Conservation (phyloP, 495 filamentous ascomycete genomes). For the Penicillium cosmopolitanum region DNA sequence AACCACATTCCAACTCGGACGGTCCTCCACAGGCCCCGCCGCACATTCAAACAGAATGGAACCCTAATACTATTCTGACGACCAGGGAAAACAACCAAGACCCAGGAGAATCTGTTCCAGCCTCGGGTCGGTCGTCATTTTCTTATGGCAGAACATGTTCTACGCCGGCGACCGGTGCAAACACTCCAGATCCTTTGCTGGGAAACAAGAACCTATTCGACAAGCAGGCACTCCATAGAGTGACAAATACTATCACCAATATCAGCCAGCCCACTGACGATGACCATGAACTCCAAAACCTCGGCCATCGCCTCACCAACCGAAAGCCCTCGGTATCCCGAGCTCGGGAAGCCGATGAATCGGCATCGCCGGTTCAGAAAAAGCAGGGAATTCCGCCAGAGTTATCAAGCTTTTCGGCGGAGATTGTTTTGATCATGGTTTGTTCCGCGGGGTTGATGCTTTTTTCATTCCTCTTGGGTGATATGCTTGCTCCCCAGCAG, state of each 20-base stretch:
- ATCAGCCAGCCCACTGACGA: constrained; percentile 17
- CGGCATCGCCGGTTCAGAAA: constrained; percentile 23
- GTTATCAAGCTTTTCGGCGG: constrained; percentile 28
- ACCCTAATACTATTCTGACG: not conserved
- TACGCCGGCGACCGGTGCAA: constrained; percentile 29
- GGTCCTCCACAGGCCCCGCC: constrained; percentile 16
- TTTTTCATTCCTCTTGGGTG: constrained; percentile 46
- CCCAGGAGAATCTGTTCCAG: constrained; percentile 19
- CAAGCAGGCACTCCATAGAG: constrained; percentile 21
- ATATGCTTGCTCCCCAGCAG: constrained; percentile 43
- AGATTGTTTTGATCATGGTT: constrained; percentile 46
- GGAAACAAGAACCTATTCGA: constrained; percentile 17
- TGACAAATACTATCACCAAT: constrained; percentile 17
- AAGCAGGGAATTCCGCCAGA: constrained; percentile 30
- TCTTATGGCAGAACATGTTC: constrained; percentile 23
- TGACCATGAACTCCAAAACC: constrained; percentile 18
- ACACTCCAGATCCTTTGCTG: constrained; percentile 31
- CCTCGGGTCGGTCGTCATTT: constrained; percentile 27
- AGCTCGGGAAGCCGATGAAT: constrained; percentile 16
- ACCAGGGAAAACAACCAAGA: not conserved
- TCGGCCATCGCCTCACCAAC: constrained; percentile 22
- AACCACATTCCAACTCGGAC: constrained; percentile 12
- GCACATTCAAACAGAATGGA: constrained; percentile 9
- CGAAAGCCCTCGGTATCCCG: constrained; percentile 26
- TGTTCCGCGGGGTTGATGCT: constrained; percentile 49